Percentiles rank a stretch among this genome's conserved stretches.
These are phyloP conservation scores for Conticribra weissflogii DNA, from an alignment of 108 stramenopile genomes.

Conservation along the genomic window DNA sequence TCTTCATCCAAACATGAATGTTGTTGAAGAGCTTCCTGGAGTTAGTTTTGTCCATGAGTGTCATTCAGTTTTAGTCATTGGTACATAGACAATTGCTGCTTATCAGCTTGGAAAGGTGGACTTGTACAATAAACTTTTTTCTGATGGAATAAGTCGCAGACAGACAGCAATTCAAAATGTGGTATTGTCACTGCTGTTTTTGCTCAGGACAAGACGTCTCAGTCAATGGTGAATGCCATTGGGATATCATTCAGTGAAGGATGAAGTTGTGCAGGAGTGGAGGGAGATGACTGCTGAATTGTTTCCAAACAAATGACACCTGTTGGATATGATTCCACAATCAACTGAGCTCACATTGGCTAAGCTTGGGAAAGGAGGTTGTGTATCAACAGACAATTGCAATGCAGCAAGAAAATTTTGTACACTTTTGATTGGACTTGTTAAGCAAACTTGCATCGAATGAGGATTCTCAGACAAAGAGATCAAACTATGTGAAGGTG, in stretches of 20 bases:
- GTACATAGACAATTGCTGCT: slow-evolving; percentile 1
- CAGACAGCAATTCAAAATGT: background rate
- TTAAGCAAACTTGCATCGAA: background rate
- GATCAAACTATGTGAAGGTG: background rate
- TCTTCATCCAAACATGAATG: background rate
- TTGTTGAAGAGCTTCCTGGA: background rate
- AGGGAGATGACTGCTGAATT: background rate
- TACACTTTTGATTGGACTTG: no score
- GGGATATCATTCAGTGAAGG: background rate
- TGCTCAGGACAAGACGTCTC: background rate
- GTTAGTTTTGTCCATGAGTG: no score
- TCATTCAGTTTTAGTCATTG: no score
- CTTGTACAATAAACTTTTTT: background rate
- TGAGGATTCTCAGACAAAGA: background rate
- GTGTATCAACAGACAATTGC: slow-evolving; percentile 9
- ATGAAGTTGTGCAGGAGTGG: background rate
- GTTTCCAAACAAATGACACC: background rate
- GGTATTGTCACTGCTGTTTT: no score
- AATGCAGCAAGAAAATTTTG: background rate
- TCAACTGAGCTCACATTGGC: background rate
- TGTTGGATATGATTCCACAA: background rate
- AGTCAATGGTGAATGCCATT: background rate
- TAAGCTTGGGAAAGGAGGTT: no score
- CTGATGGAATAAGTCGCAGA: background rate
- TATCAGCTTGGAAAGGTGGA: background rate